phyloP scores from a whole-genome alignment of 371 early-diverging fungal species.

The Thermomucor indicae-seudaticae region DNA sequence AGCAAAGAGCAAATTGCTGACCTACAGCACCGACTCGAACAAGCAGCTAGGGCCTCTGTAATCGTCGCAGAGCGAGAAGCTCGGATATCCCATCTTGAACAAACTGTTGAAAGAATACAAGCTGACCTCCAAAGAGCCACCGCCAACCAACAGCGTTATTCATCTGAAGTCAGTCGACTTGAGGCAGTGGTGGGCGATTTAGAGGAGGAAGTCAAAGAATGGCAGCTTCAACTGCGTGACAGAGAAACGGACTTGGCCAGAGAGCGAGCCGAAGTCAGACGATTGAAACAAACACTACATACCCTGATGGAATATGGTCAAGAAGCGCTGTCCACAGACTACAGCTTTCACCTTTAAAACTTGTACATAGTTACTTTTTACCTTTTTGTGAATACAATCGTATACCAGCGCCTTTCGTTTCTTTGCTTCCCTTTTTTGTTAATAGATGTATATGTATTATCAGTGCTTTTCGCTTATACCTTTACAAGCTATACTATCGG shows the following conservation, averaged over 20 bases:
- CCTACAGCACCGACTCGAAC: not conserved
- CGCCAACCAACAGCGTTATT: not conserved
- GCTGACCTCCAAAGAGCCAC: not conserved
- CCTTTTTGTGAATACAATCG: not conserved
- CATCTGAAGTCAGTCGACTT: not conserved
- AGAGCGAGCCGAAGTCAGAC: not conserved
- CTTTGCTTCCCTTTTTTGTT: too few species aligned
- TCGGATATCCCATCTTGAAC: slow-evolving; percentile 1
- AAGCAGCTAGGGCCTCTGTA: not conserved
- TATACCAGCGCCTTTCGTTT: too few species aligned
- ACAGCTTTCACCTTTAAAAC: not conserved
- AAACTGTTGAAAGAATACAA: slow-evolving; percentile 2
- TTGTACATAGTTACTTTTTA: too few species aligned
- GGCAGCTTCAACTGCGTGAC: slow-evolving; percentile 1
- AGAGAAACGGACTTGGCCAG: slow-evolving; percentile 1
- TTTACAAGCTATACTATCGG: too few species aligned
- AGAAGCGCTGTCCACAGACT: not conserved
- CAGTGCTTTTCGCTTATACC: too few species aligned
- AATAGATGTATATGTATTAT: too few species aligned
- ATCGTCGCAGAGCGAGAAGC: not conserved
- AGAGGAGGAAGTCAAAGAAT: not conserved
- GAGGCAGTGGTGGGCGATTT: not conserved
- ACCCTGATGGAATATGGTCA: slow-evolving; percentile 2
- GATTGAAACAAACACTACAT: slow-evolving; percentile 1
- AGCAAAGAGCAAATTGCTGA: not conserved